Evolutionary conservation across 805 yeast genomes (phyloP).

Genomic region (Starmera quercuum): DNA sequence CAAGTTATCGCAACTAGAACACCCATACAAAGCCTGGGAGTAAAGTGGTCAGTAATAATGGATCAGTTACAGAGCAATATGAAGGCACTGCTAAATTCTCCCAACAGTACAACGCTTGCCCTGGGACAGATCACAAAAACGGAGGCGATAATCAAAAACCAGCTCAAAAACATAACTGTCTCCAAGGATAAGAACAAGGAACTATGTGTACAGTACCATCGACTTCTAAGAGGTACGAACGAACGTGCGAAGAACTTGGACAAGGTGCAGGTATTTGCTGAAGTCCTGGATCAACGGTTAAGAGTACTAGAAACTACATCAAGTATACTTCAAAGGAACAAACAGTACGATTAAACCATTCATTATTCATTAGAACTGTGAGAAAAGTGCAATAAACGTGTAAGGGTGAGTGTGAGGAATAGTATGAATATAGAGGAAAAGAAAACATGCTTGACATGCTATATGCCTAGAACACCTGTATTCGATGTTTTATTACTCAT

Average conservation of each 20-base stretch:
- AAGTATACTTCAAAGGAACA: slow-evolving; percentile 25
- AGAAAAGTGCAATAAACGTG: neutral
- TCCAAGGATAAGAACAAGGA: slow-evolving; percentile 6
- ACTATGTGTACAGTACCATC: slow-evolving; percentile 3
- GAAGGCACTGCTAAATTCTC: neutral
- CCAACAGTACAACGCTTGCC: slow-evolving; percentile 1
- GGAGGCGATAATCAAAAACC: slow-evolving; percentile 15
- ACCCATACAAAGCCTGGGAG: neutral
- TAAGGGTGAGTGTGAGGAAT: neutral
- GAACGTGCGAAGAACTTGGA: slow-evolving; percentile 7
- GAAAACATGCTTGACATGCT: neutral
- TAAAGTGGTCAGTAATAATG: neutral
- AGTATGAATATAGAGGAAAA: neutral
- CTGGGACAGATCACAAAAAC: slow-evolving; percentile 13
- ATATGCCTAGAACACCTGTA: neutral
- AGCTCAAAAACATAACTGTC: slow-evolving; percentile 8
- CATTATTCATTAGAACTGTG: neutral
- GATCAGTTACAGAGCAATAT: neutral
- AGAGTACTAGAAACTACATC: slow-evolving; percentile 60
- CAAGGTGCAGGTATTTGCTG: slow-evolving; percentile 51
- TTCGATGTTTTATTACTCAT: slow-evolving; percentile 2
- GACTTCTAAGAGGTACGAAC: slow-evolving; percentile 2
- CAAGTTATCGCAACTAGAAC: neutral
- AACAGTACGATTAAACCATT: slow-evolving; percentile 2
- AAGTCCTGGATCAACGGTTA: slow-evolving; percentile 61